These are phyloP conservation scores for Penicillium sp. DNA, from an alignment of 2,329 filamentous ascomycete genomes.

Conservation along the genomic window DNA sequence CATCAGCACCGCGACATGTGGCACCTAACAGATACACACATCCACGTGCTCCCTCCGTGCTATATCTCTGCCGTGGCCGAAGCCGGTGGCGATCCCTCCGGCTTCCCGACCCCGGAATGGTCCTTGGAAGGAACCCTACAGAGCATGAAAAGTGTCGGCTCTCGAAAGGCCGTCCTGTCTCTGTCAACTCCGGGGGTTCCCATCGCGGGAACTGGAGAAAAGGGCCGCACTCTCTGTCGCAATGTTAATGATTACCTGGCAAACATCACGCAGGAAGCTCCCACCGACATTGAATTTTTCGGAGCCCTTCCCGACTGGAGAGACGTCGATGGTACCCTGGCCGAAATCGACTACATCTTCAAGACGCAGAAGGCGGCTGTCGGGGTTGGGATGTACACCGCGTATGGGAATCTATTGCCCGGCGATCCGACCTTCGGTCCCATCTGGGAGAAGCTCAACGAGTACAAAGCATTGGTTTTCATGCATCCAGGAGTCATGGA, in stretches of 20 bases:
- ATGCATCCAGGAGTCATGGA: conserved; percentile 4
- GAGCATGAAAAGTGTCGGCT: conserved; percentile 1
- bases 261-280: not conserved
- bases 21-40: not conserved
- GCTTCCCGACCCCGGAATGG: not conserved
- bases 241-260: not conserved
- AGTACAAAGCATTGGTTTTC: not conserved
- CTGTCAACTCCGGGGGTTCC: not conserved
- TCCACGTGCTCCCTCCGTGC: not conserved
- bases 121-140: not conserved
- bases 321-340: not conserved
- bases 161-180: not conserved
- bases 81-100: not conserved
- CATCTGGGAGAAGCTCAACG: conserved; percentile 4
- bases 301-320: conserved; percentile 4
- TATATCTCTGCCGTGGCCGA: not conserved
- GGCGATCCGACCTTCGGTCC: not conserved
- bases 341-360: conserved; percentile 1
- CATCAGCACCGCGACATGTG: not conserved
- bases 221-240: not conserved
- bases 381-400: not conserved
- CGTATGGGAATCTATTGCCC: not conserved
- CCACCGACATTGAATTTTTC: not conserved
- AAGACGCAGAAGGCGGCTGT: not conserved
- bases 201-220: not conserved